phyloP scores from a whole-genome alignment of 2,329 filamentous ascomycete genomes.

The Xylaria polymorpha region DNA sequence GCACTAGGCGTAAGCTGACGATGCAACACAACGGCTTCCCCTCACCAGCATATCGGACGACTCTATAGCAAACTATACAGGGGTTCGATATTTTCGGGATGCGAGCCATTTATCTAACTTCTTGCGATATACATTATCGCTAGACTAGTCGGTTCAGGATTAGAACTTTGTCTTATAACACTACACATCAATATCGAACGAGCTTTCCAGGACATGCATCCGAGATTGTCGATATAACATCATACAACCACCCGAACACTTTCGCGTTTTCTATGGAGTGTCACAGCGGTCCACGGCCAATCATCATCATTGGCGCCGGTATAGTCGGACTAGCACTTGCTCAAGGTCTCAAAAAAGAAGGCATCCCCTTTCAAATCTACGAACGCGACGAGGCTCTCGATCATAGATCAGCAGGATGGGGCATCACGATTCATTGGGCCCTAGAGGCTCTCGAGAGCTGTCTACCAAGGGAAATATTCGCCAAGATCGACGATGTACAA shows the following conservation, averaged over 20 bases:
- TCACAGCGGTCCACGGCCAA: not conserved
- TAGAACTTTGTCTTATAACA: not conserved
- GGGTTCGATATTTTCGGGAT: not conserved
- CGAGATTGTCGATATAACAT: not conserved
- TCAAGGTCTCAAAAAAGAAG: conserved; percentile 25
- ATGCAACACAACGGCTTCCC: not conserved
- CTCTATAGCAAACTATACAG: not conserved
- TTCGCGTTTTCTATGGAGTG: not conserved
- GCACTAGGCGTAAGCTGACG: conserved; percentile 2
- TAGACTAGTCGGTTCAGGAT: not conserved
- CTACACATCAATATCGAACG: not conserved
- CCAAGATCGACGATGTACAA: conserved; percentile 15
- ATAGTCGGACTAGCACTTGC: conserved; percentile 29
- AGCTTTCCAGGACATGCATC: not conserved
- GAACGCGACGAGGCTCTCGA: conserved; percentile 24
- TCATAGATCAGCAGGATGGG: conserved; percentile 21
- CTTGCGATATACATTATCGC: not conserved
- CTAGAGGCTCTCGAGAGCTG: conserved; percentile 18
- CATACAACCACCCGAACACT: not conserved
- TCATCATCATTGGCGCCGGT: conserved; percentile 24
- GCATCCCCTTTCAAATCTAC: conserved; percentile 27
- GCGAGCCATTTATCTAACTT: not conserved
- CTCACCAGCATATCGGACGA: not conserved
- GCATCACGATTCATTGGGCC: conserved; percentile 29
- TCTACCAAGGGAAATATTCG: conserved; percentile 4